Percentiles rank a stretch among this genome's conserved stretches.
These are phyloP conservation scores for Syncephalastrum monosporum DNA, from an alignment of 371 early-diverging fungal genomes.

Conservation along the genomic window DNA sequence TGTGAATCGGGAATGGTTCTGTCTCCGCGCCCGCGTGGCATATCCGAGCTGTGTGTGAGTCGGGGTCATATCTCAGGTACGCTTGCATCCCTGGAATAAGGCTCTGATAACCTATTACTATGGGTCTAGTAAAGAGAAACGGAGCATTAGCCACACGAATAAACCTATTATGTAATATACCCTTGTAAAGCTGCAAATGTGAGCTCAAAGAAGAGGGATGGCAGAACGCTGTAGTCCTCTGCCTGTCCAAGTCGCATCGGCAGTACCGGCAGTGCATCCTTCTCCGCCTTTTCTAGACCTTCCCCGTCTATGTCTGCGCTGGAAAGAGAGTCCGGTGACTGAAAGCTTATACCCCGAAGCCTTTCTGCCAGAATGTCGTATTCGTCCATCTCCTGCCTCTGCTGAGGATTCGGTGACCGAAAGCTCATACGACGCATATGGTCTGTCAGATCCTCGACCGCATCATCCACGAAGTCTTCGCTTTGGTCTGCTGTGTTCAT, in stretches of 20 bases:
- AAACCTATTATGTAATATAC: constrained; percentile 8
- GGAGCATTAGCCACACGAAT: too few species aligned
- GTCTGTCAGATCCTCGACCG: too few species aligned
- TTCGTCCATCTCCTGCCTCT: background rate
- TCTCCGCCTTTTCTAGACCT: background rate
- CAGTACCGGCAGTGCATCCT: background rate
- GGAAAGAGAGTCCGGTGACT: too few species aligned
- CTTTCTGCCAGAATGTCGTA: too few species aligned
- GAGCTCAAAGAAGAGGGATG: constrained; percentile 41
- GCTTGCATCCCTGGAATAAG: too few species aligned
- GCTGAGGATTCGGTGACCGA: background rate
- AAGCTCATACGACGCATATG: too few species aligned
- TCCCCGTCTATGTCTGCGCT: too few species aligned
- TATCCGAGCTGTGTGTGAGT: background rate
- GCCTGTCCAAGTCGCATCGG: background rate
- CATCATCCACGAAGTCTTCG: too few species aligned
- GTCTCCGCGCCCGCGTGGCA: constrained; percentile 8
- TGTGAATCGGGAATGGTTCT: constrained; percentile 19
- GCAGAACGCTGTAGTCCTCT: constrained; percentile 10
- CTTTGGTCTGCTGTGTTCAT: constrained; percentile 1
- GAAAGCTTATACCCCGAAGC: too few species aligned
- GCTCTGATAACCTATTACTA: too few species aligned
- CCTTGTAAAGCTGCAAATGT: constrained; percentile 13
- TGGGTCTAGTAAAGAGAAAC: too few species aligned
- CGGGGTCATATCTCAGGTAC: background rate